Conservation (phyloP, 1,139 yeast genomes). For the Protomyces lactucae-debilis region DNA sequence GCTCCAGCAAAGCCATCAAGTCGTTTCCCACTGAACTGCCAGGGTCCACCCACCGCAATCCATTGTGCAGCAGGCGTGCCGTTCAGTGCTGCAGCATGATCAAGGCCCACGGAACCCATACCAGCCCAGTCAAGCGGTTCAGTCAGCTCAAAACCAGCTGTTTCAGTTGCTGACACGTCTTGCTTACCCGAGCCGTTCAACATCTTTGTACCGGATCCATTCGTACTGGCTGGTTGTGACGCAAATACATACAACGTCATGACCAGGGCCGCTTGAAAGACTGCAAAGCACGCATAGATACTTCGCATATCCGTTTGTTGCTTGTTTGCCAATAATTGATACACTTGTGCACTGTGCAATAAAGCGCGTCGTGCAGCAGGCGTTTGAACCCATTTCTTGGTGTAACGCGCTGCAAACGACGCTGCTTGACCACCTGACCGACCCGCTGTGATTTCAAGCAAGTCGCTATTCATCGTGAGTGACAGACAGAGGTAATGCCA, state of each 20-base stretch:
- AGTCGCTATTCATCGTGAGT: conserved; percentile 17
- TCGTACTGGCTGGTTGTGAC: not conserved
- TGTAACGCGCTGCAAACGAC: conserved; percentile 6
- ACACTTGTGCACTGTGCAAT: conserved; percentile 16
- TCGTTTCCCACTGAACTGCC: conserved; percentile 3
- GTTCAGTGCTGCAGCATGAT: conserved; percentile 1
- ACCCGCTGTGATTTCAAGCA: conserved; percentile 22
- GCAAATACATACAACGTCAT: conserved; percentile 23
- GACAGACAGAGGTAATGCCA: conserved; percentile 22
- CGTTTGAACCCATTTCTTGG: conserved; percentile 8
- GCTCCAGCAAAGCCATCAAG: conserved; percentile 18
- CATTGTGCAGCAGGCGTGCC: conserved; percentile 8
- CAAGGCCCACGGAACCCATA: conserved; percentile 15
- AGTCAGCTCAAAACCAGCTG: conserved; percentile 7
- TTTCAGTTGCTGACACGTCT: not conserved
- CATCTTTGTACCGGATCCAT: not conserved
- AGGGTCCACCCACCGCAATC: conserved; percentile 7
- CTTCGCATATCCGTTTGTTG: conserved; percentile 16
- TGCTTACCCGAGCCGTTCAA: not conserved
- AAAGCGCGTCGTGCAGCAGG: conserved; percentile 24
- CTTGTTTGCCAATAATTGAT: conserved; percentile 5
- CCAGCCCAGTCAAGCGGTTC: conserved; percentile 9
- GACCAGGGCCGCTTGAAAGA: conserved; percentile 16
- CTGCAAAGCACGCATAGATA: conserved; percentile 17
- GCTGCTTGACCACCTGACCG: conserved; percentile 14